Conservation (phyloP, 129 eudicot genomes). For the Chrysanthemum makinoi region DNA sequence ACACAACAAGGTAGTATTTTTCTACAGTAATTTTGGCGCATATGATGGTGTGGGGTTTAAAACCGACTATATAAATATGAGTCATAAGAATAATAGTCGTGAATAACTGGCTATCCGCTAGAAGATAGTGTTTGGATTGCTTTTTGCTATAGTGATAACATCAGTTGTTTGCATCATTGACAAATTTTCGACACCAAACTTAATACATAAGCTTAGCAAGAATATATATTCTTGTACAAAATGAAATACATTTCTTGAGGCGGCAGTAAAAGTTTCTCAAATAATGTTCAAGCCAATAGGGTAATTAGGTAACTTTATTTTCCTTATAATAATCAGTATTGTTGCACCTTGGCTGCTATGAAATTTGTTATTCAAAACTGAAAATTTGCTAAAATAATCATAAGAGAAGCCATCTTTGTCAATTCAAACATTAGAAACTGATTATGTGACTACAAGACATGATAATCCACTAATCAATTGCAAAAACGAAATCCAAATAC, state of each 20-base stretch:
- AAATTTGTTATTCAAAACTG: neutral
- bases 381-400: neutral
- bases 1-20: neutral
- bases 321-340: neutral
- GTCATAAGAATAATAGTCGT: too few relatives aligned
- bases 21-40: slow-evolving; percentile 9
- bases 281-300: neutral
- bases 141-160: neutral
- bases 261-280: neutral
- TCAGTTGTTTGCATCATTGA: neutral
- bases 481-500: neutral
- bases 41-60: neutral
- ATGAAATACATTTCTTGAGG: neutral
- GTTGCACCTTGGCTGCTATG: neutral
- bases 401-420: neutral
- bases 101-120: too few relatives aligned
- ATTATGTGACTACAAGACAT: neutral
- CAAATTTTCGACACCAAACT: neutral
- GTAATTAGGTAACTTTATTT: neutral
- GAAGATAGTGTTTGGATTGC: neutral
- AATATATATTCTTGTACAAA: neutral
- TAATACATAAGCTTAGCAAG: neutral
- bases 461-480: neutral
- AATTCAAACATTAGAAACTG: neutral
- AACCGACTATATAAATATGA: too few relatives aligned